Evolutionary conservation across 305 asterid genomes (phyloP).

Genomic region (Vinca major): DNA sequence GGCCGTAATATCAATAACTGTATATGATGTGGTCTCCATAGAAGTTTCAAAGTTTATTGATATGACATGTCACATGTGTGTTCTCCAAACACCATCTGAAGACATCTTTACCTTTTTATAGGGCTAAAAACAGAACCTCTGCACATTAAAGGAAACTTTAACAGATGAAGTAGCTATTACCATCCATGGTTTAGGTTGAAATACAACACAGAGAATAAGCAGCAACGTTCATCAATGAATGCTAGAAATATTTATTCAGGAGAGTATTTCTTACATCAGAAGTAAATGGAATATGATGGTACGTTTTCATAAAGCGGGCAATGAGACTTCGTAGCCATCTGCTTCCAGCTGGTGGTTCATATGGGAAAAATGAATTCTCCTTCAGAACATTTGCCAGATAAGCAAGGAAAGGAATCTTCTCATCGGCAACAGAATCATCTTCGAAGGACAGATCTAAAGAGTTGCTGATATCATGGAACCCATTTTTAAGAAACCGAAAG

Average conservation of each 20-base stretch:
- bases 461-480: slow-evolving; percentile 80
- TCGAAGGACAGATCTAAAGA: slow-evolving; percentile 88
- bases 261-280: slow-evolving; percentile 63
- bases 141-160: background rate
- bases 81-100: background rate
- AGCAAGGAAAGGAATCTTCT: slow-evolving; percentile 94
- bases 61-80: background rate
- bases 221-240: background rate
- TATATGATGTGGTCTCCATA: background rate
- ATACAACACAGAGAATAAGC: background rate
- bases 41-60: background rate
- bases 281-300: slow-evolving; percentile 86
- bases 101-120: background rate
- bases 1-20: background rate
- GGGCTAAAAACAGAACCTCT: background rate
- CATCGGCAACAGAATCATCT: slow-evolving; percentile 97
- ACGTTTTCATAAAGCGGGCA: slow-evolving; percentile 83
- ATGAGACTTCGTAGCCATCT: slow-evolving; percentile 74
- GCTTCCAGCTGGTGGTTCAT: slow-evolving; percentile 97
- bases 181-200: background rate
- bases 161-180: background rate
- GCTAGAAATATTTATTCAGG: background rate
- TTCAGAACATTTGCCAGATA: slow-evolving; percentile 81
- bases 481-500: slow-evolving; percentile 84
- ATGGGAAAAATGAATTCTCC: slow-evolving; percentile 67